Evolutionary conservation across 768 basidiomycete species (phyloP).

Genomic region (Rhizopogon sp.): DNA sequence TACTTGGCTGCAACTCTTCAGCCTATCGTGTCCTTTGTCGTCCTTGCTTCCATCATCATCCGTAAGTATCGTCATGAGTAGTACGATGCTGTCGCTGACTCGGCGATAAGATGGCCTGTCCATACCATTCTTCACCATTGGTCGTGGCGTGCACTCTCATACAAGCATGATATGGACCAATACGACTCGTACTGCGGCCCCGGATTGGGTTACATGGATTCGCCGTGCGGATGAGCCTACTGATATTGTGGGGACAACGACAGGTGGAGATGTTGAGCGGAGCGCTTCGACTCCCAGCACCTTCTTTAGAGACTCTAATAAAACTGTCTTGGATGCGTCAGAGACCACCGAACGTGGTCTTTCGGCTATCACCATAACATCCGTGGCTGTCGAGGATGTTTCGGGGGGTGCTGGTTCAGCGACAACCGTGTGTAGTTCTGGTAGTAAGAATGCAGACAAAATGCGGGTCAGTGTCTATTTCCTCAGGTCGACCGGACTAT

Average conservation of each 20-base stretch:
- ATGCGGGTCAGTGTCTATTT: slow-evolving; percentile 17
- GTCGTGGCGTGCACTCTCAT: slow-evolving; percentile 40
- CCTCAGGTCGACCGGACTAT: too few species aligned
- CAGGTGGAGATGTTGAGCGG: slow-evolving; percentile 15
- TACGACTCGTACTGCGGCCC: slow-evolving; percentile 20
- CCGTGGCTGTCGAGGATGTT: not conserved
- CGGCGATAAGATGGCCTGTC: slow-evolving; percentile 53
- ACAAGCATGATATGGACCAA: slow-evolving; percentile 41
- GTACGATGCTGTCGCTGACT: not conserved
- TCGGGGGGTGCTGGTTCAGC: not conserved
- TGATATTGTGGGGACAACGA: not conserved
- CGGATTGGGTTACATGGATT: slow-evolving; percentile 43
- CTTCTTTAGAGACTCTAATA: not conserved
- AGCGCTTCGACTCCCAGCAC: slow-evolving; percentile 7
- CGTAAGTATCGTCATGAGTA: slow-evolving; percentile 45
- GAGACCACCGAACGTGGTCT: not conserved
- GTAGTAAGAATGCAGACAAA: not conserved
- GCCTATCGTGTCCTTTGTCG: slow-evolving; percentile 84
- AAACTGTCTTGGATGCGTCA: not conserved
- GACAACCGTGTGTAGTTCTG: not conserved
- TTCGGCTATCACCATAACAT: not conserved
- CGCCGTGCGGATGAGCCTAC: slow-evolving; percentile 18
- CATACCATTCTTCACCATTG: slow-evolving; percentile 60
- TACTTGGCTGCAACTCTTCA: slow-evolving; percentile 67
- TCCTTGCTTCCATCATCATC: slow-evolving; percentile 79